Conservation (phyloP, 2,329 filamentous ascomycete genomes). For the Pseudovirgaria hyperparasitica region DNA sequence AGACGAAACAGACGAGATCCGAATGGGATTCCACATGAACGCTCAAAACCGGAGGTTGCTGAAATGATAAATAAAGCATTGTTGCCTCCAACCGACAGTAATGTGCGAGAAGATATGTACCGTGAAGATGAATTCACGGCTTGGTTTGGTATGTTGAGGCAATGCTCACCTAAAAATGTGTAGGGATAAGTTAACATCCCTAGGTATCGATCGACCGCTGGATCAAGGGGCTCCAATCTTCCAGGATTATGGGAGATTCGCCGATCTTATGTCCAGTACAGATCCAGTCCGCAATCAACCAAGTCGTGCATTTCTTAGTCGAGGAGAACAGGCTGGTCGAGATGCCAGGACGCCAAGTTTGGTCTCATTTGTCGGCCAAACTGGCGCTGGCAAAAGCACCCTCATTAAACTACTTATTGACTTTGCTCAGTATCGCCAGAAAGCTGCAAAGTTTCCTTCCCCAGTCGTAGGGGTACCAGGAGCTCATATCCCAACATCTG, state of each 20-base stretch:
- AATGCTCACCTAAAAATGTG: too few species aligned
- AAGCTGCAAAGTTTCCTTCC: slow-evolving; percentile 21
- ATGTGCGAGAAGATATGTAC: slow-evolving; percentile 1
- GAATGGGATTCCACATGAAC: too few species aligned
- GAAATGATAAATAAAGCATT: too few species aligned
- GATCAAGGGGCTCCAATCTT: slow-evolving; percentile 7
- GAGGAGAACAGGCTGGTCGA: slow-evolving; percentile 4
- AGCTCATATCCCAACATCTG: slow-evolving; percentile 32
- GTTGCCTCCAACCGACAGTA: slow-evolving; percentile 2
- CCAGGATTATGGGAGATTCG: slow-evolving; percentile 7
- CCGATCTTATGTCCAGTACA: slow-evolving; percentile 5
- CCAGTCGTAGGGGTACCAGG: slow-evolving; percentile 34
- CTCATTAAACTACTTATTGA: slow-evolving; percentile 37
- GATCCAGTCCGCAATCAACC: slow-evolving; percentile 4
- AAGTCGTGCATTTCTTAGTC: not conserved
- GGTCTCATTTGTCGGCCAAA: slow-evolving; percentile 31
- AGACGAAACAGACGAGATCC: too few species aligned
- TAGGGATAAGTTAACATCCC: too few species aligned
- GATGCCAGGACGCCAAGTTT: slow-evolving; percentile 22
- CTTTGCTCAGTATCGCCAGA: slow-evolving; percentile 11
- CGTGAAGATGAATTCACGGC: slow-evolving; percentile 4
- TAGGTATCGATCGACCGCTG: slow-evolving; percentile 12
- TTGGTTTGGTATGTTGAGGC: slow-evolving; percentile 6
- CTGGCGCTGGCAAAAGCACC: slow-evolving; percentile 37
- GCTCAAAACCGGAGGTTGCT: too few species aligned